Base-by-base conservation (phyloP, 75 land plant species). In the Adiantum capillusveneris region DNA sequence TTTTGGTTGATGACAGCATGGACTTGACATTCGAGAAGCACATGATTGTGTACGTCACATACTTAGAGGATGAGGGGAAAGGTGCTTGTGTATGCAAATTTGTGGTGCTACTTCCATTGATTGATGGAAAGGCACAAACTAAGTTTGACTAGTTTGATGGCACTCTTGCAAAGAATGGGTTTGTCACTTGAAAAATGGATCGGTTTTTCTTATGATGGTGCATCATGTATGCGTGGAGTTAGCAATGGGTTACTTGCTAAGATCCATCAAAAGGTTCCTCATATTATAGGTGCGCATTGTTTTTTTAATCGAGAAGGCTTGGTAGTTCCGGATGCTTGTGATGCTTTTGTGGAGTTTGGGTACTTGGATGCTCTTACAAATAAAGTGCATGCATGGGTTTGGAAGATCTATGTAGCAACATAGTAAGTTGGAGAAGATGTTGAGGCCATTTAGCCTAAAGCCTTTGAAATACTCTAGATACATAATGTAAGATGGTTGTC, bases 401-500 rank as follows among this genome's bases (percentile, higher is more conserved):
- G 31, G 22, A 24, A 58, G 13, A 1, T 0, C 1, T 19, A 6
- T 6, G 6, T 20, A 58, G 39, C 0, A 7, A 31, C 25, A 58
- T 34, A 25, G 7, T 20, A 1, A 31, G 25, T 19, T 58, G 11
- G 20, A 34, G 9, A 11, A 36, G n/a, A n/a, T n/a, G 7, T 22
- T 31, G 60, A 25, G 16, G 25, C 16, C 0, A 31, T 58, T n/a
- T 37, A 36, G 20, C 20, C 7, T 31, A 11, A 1, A 1, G 2
- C 26, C 21, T 12, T 0, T 31, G 1, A 56, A 1, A 2, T 34
- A 13, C 39, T 31, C 7, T 20, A 36, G 29, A 37, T 41, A 21
- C 60, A 41, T 58, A 21, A 36, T 16, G 25, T 58, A 36, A 3
- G 45, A 6, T 58, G 25, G 44, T 0, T 58, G 11, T 58, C 22